These are phyloP conservation scores for Fomitopsis schrenkii DNA, from an alignment of 1,284 basidiomycete genomes.

Conservation along the genomic window DNA sequence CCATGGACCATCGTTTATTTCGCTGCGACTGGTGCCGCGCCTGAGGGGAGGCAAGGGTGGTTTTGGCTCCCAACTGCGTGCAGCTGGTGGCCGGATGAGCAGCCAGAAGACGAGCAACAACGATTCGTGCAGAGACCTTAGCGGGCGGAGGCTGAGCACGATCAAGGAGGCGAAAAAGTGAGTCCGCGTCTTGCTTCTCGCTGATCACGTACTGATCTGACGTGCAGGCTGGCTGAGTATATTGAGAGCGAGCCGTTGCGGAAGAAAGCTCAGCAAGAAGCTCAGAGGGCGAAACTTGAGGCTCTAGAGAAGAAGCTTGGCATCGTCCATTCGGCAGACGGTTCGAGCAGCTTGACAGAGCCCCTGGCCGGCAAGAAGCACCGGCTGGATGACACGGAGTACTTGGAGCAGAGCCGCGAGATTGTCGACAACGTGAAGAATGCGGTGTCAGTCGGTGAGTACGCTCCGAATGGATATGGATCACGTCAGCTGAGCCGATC, in stretches of 20 bases:
- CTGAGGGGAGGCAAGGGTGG: constrained; percentile 94
- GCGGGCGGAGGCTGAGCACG: constrained; percentile 85
- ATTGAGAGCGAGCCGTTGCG: constrained; percentile 84
- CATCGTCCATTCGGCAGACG: constrained; percentile 39
- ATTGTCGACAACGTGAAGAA: constrained; percentile 91
- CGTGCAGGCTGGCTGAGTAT: constrained; percentile 78
- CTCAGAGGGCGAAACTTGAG: constrained; percentile 84
- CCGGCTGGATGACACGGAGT: constrained; percentile 90
- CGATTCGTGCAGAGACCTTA: constrained; percentile 93
- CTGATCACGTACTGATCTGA: constrained; percentile 6
- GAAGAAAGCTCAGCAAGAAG: constrained; percentile 75
- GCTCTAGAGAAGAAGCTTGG: constrained; percentile 80
- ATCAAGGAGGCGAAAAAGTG: constrained; percentile 96
- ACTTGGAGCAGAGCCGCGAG: constrained; percentile 88
- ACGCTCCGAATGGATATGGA: not conserved
- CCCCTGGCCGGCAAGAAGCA: constrained; percentile 74
- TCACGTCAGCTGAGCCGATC: not conserved
- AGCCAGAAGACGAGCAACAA: constrained; percentile 94
- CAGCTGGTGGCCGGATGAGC: constrained; percentile 97
- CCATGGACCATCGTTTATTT: constrained; percentile 37
- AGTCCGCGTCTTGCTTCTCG: constrained; percentile 9
- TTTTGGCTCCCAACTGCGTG: constrained; percentile 94
- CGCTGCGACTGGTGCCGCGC: constrained; percentile 59
- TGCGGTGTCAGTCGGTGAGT: constrained; percentile 80
- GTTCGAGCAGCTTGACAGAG: constrained; percentile 35